Percentiles rank a stretch among this genome's conserved stretches.
These are phyloP conservation scores for Candida sojae DNA, from an alignment of 1,139 yeast genomes.

Conservation along the genomic window DNA sequence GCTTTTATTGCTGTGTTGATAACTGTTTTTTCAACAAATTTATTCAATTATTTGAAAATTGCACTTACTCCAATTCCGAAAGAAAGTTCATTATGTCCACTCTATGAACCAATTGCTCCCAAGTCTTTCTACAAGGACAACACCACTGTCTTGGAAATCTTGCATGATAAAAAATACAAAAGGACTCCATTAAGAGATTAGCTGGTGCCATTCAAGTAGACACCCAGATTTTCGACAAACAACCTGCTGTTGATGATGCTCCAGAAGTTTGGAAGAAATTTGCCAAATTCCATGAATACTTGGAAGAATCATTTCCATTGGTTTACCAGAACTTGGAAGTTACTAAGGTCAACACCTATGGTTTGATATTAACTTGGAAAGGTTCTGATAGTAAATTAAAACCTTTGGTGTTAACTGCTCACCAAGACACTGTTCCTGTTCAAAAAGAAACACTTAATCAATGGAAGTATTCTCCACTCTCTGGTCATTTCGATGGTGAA, in stretches of 20 bases:
- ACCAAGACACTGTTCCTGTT: conserved; percentile 86
- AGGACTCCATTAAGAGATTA: conserved; percentile 35
- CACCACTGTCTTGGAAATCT: conserved; percentile 33
- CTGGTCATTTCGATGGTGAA: conserved; percentile 65
- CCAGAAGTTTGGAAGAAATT: conserved; percentile 48
- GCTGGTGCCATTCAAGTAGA: conserved; percentile 46
- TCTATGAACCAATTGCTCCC: conserved; percentile 33
- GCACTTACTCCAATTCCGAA: conserved; percentile 21
- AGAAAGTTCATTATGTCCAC: conserved; percentile 26
- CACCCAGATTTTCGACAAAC: conserved; percentile 47
- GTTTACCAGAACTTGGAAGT: conserved; percentile 51
- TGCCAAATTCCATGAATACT: conserved; percentile 53
- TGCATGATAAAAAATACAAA: conserved; percentile 36
- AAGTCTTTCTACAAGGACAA: conserved; percentile 31
- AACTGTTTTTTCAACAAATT: conserved; percentile 24
- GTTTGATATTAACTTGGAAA: conserved; percentile 66
- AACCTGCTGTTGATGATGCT: conserved; percentile 38
- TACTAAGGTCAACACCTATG: conserved; percentile 64
- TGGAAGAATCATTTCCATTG: conserved; percentile 59
- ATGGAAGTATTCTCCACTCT: conserved; percentile 74
- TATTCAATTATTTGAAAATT: conserved; percentile 23
- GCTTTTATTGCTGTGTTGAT: conserved; percentile 16
- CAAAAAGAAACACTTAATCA: conserved; percentile 52
- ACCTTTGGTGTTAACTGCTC: conserved; percentile 73
- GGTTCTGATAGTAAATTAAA: conserved; percentile 55